These are phyloP conservation scores for Mortierella sp. DNA, from an alignment of 371 early-diverging fungal species.

Conservation along the genomic window DNA sequence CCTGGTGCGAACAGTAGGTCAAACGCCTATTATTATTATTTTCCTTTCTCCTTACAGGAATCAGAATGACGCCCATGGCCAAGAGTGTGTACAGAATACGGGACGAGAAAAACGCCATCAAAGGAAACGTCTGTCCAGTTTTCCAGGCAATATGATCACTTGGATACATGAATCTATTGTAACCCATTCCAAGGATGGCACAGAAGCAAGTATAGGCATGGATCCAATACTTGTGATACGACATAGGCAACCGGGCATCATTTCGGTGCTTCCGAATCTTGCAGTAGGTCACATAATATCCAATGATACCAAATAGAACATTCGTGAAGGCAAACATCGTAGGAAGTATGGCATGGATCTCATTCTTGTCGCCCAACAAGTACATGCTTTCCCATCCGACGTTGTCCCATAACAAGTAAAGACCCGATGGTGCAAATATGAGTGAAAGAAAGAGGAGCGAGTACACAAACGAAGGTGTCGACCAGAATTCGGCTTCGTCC, in stretches of 20 bases:
- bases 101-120: constrained; percentile 43
- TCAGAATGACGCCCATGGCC: constrained; percentile 45
- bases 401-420: constrained; percentile 52
- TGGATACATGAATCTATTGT: constrained; percentile 51
- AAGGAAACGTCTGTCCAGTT: constrained; percentile 27
- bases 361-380: constrained; percentile 52
- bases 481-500: constrained; percentile 18
- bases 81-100: constrained; percentile 41
- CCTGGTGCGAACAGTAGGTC: too few relatives aligned
- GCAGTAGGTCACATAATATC: constrained; percentile 42
- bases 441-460: constrained; percentile 50
- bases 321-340: constrained; percentile 52
- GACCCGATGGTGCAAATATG: constrained; percentile 53
- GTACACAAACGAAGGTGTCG: constrained; percentile 51
- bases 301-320: constrained; percentile 45
- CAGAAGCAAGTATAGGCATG: constrained; percentile 52
- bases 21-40: too few relatives aligned
- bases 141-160: constrained; percentile 42
- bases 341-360: constrained; percentile 47
- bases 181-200: constrained; percentile 50
- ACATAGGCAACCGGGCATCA: constrained; percentile 15
- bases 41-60: constrained; percentile 47
- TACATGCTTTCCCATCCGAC: constrained; percentile 54
- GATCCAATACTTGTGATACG: constrained; percentile 43
- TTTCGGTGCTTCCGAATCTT: constrained; percentile 23